Evolutionary conservation across 1,284 basidiomycete genomes (phyloP).

Genomic region (Cutaneotrichosporon sp.): DNA sequence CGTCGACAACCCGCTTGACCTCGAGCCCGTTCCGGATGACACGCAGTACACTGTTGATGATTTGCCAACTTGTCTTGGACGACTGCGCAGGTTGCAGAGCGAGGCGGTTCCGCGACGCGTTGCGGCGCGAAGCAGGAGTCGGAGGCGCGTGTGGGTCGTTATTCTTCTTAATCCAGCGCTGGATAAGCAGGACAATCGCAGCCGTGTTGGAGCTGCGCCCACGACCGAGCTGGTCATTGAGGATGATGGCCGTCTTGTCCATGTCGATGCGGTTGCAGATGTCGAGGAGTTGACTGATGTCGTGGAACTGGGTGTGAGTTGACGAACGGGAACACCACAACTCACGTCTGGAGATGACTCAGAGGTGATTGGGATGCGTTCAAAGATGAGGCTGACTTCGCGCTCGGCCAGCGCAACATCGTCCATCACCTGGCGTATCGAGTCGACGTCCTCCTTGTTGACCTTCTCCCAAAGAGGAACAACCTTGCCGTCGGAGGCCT

Average conservation of each 20-base stretch:
- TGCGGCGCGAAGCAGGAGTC: slow-evolving; percentile 11
- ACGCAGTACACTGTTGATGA: slow-evolving; percentile 67
- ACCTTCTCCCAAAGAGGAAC: slow-evolving; percentile 96
- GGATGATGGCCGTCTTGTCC: slow-evolving; percentile 72
- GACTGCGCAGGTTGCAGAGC: slow-evolving; percentile 13
- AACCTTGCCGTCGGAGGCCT: slow-evolving; percentile 80
- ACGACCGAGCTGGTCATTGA: slow-evolving; percentile 94
- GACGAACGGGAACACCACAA: rapidly evolving
- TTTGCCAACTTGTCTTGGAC: slow-evolving; percentile 56
- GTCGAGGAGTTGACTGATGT: slow-evolving; percentile 66
- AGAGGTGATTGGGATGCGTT: slow-evolving; percentile 82
- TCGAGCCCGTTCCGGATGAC: slow-evolving; percentile 85
- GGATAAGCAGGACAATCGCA: slow-evolving; percentile 78
- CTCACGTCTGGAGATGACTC: slow-evolving; percentile 52
- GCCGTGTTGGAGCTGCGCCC: slow-evolving; percentile 90
- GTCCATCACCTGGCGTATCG: slow-evolving; percentile 87
- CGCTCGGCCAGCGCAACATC: slow-evolving; percentile 49
- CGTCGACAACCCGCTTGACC: slow-evolving; percentile 83
- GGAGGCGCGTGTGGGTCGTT: slow-evolving; percentile 11
- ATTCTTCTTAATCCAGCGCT: slow-evolving; percentile 68
- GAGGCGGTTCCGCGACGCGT: slow-evolving; percentile 13
- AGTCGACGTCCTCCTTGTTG: slow-evolving; percentile 67
- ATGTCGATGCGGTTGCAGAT: slow-evolving; percentile 72
- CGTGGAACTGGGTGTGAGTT: slow-evolving; percentile 48
- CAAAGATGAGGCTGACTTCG: slow-evolving; percentile 65